Evolutionary conservation across 352 stramenopile species (phyloP).

Genomic region (Pythium insidiosum): DNA sequence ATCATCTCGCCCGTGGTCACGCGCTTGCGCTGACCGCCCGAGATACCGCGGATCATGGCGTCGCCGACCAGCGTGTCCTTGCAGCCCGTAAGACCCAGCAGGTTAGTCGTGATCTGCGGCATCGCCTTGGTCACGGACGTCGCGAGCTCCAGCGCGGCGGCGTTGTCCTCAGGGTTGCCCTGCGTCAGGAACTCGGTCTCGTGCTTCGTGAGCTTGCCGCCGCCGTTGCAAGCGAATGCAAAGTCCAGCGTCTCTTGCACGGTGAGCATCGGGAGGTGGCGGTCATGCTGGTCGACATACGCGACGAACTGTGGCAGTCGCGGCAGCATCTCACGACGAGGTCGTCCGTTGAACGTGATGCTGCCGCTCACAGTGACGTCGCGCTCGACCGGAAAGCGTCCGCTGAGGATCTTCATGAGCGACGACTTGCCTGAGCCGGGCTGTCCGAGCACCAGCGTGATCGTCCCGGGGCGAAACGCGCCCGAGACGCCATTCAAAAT

Average conservation of each 20-base stretch:
- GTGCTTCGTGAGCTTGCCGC: constrained; percentile 5
- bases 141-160: constrained; percentile 10
- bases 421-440: constrained; percentile 14
- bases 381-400: constrained; percentile 10
- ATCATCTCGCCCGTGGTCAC: constrained; percentile 66
- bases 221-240: constrained; percentile 60
- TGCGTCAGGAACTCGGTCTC: constrained; percentile 27
- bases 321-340: constrained; percentile 5
- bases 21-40: constrained; percentile 37
- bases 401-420: constrained; percentile 22
- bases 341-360: constrained; percentile 20
- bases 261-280: constrained; percentile 76
- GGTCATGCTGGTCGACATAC: constrained; percentile 44
- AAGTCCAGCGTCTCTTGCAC: constrained; percentile 90
- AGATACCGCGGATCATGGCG: constrained; percentile 31
- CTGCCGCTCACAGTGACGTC: constrained; percentile 15
- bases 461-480: constrained; percentile 18
- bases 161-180: constrained; percentile 19
- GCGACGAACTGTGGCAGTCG: constrained; percentile 22
- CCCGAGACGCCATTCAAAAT: constrained; percentile 21
- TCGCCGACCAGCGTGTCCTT: constrained; percentile 48
- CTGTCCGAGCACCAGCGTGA: constrained; percentile 18
- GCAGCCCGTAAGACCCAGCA: constrained; percentile 22
- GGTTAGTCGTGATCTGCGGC: constrained; percentile 5
- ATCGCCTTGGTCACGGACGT: constrained; percentile 6